Percentiles rank a stretch among this genome's conserved stretches.
phyloP scores from a whole-genome alignment of 2,329 filamentous ascomycete genomes.

The Aspergillus awamori region DNA sequence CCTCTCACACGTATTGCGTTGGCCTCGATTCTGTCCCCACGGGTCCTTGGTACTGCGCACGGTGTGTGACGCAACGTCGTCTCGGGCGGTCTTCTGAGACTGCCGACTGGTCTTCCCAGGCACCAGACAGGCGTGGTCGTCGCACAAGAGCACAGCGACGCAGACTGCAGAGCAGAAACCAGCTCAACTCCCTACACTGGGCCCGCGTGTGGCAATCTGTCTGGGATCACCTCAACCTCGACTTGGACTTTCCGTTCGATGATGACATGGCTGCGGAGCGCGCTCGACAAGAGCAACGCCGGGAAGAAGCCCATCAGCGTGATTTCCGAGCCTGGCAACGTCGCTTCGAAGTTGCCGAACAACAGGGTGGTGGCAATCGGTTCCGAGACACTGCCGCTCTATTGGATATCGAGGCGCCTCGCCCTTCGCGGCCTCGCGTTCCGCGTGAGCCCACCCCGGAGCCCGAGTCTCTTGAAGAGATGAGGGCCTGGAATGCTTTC shows the following conservation, averaged over 20 bases:
- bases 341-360: conserved; percentile 77
- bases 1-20: conserved; percentile 90
- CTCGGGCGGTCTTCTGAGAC: conserved; percentile 42
- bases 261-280: conserved; percentile 66
- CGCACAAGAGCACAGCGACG: conserved; percentile 52
- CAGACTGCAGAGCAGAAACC: conserved; percentile 42
- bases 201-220: conserved; percentile 85
- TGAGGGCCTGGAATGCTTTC: conserved; percentile 85
- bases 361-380: conserved; percentile 72
- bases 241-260: conserved; percentile 84
- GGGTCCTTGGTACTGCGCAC: conserved; percentile 88
- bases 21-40: conserved; percentile 75
- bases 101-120: conserved; percentile 32
- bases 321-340: conserved; percentile 77
- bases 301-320: conserved; percentile 55
- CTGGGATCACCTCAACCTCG: conserved; percentile 75
- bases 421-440: conserved; percentile 44
- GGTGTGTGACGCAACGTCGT: conserved; percentile 63
- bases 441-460: conserved; percentile 52
- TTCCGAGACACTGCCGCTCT: conserved; percentile 70
- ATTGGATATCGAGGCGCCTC: conserved; percentile 54
- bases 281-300: conserved; percentile 56
- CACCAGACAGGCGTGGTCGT: conserved; percentile 50
- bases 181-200: conserved; percentile 61
- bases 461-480: conserved; percentile 76